Conservation (phyloP, 768 basidiomycete species). For the Cubamyces lactineus region DNA sequence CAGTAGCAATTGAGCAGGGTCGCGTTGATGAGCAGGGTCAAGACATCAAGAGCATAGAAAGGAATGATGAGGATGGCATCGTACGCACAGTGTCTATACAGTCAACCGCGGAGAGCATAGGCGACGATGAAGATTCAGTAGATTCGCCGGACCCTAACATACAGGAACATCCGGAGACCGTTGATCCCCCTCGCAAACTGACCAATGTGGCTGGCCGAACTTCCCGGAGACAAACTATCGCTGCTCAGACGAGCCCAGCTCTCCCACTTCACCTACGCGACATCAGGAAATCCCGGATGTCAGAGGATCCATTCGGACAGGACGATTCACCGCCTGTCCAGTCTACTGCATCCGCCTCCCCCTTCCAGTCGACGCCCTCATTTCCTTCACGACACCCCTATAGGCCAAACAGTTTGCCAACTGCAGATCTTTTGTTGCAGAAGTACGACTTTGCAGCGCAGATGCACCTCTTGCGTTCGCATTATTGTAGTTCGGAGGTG, state of each 20-base stretch:
- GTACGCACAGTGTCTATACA: conserved; percentile 31
- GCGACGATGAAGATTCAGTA: conserved; percentile 46
- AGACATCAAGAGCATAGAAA: conserved; percentile 52
- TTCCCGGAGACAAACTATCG: conserved; percentile 49
- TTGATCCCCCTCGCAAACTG: neutral
- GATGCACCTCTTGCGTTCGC: conserved; percentile 73
- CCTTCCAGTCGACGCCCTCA: conserved; percentile 76
- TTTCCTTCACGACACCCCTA: conserved; percentile 53
- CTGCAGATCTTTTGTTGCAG: conserved; percentile 61
- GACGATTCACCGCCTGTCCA: conserved; percentile 46
- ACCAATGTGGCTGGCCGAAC: neutral
- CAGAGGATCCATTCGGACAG: conserved; percentile 78
- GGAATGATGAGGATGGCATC: conserved; percentile 45
- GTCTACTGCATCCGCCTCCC: conserved; percentile 40
- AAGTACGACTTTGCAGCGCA: conserved; percentile 72
- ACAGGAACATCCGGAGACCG: neutral
- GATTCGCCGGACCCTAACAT: conserved; percentile 41
- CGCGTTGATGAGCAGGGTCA: conserved; percentile 65
- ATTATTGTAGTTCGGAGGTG: conserved; percentile 89
- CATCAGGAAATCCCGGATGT: conserved; percentile 56
- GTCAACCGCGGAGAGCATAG: conserved; percentile 33
- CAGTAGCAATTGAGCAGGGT: conserved; percentile 90
- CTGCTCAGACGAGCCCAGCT: conserved; percentile 75
- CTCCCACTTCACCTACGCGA: conserved; percentile 64
- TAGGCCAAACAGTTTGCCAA: conserved; percentile 47